Evolutionary conservation across 768 basidiomycete species (phyloP).

Genomic region (Serendipita sp.): DNA sequence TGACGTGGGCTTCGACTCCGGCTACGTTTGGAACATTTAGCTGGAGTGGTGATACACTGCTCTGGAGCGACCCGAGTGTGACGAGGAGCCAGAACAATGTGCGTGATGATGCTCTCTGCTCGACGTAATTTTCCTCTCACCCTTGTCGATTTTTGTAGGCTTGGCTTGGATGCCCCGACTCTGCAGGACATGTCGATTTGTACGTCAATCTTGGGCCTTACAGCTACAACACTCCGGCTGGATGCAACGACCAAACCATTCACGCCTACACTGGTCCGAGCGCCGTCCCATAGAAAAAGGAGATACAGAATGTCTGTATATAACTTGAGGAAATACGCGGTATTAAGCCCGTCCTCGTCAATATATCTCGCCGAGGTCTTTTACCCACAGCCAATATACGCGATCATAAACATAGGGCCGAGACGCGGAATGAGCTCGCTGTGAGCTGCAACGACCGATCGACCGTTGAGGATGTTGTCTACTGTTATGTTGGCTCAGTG

Average conservation of each 20-base stretch:
- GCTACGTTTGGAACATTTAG: not conserved
- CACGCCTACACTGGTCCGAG: slow-evolving; percentile 1
- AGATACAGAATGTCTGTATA: no score
- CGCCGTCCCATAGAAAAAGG: not conserved
- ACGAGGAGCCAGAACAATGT: not conserved
- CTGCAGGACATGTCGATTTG: not conserved
- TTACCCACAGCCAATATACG: no score
- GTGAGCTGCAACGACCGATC: no score
- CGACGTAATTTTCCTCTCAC: not conserved
- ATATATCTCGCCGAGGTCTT: no score
- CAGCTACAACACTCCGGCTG: not conserved
- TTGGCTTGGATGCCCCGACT: not conserved
- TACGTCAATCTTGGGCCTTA: slow-evolving; percentile 3
- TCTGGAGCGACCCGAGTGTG: not conserved
- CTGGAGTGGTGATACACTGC: slow-evolving; percentile 1
- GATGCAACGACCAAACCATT: slow-evolving; percentile 5
- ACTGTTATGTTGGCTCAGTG: no score
- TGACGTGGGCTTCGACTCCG: not conserved
- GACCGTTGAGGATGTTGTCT: no score
- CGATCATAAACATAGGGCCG: no score
- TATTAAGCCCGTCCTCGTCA: no score
- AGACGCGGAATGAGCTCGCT: no score
- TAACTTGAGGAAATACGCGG: no score
- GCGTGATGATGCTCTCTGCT: not conserved
- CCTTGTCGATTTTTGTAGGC: not conserved